phyloP scores from a whole-genome alignment of 306 rosid genomes.

The Mimosa bimucronata region DNA sequence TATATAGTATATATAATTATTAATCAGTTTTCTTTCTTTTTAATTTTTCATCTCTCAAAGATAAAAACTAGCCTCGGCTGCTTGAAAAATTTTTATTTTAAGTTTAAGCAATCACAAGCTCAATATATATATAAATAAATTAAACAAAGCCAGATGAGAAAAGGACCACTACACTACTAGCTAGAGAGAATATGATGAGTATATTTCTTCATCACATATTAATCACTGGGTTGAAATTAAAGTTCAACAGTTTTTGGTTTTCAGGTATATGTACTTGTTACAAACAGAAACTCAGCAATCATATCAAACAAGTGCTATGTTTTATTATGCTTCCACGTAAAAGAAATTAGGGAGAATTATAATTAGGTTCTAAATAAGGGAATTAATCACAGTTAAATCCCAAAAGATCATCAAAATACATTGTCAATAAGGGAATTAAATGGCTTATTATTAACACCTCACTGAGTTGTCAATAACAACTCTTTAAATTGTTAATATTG shows the following conservation, averaged over 20 bases:
- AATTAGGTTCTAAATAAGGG: too few species aligned
- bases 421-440: too few species aligned
- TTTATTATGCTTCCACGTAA: background rate
- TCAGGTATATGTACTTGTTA: background rate
- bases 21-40: too few species aligned
- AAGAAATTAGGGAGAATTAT: too few species aligned
- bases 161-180: too few species aligned
- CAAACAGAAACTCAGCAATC: background rate
- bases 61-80: background rate
- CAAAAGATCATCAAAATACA: too few species aligned
- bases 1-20: too few species aligned
- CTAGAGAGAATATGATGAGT: background rate
- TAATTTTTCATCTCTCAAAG: too few species aligned
- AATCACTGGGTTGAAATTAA: background rate
- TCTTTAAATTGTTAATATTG: too few species aligned
- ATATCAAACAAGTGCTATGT: background rate
- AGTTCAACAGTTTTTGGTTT: background rate
- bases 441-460: too few species aligned
- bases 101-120: background rate
- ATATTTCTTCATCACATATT: background rate
- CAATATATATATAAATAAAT: background rate
- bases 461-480: too few species aligned
- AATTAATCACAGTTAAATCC: too few species aligned
- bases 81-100: background rate
- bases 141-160: background rate